Conservation (phyloP, 2,329 filamentous ascomycete species). For the Paracoccidioides lutzii region DNA sequence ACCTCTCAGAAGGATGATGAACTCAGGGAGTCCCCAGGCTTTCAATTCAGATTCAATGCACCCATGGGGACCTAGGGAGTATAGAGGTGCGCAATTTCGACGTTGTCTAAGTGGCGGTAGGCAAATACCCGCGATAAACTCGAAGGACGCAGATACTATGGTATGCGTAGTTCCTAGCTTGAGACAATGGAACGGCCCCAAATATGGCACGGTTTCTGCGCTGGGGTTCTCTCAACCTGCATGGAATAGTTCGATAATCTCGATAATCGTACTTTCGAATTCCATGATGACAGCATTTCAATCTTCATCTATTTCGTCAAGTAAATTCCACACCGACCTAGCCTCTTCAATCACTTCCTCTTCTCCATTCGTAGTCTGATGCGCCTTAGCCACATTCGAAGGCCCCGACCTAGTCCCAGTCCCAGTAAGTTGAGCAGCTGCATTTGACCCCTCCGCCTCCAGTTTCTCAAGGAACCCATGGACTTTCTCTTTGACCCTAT, state of each 20-base stretch:
- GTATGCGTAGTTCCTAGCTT: not conserved
- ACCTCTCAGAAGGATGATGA: too few relatives aligned
- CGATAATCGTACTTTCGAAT: not conserved
- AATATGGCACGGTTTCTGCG: not conserved
- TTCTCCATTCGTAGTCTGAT: conserved; percentile 6
- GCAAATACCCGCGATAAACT: not conserved
- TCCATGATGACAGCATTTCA: not conserved
- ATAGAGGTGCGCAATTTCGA: not conserved
- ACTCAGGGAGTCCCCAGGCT: too few relatives aligned
- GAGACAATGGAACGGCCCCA: not conserved
- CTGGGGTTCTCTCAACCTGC: not conserved
- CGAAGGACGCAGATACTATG: not conserved
- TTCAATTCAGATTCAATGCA: too few relatives aligned
- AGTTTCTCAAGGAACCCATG: conserved; percentile 29
- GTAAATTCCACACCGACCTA: conserved; percentile 26
- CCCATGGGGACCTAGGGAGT: too few relatives aligned
- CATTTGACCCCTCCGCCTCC: conserved; percentile 17
- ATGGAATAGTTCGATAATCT: not conserved
- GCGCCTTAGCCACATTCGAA: not conserved
- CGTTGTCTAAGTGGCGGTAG: not conserved
- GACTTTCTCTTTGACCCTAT: conserved; percentile 58
- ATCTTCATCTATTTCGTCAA: conserved; percentile 22
- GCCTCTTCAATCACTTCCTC: conserved; percentile 19
- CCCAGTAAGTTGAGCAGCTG: too few relatives aligned
- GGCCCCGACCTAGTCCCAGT: not conserved